phyloP scores from a whole-genome alignment of 805 yeast species.

The Candida krabiensis region DNA sequence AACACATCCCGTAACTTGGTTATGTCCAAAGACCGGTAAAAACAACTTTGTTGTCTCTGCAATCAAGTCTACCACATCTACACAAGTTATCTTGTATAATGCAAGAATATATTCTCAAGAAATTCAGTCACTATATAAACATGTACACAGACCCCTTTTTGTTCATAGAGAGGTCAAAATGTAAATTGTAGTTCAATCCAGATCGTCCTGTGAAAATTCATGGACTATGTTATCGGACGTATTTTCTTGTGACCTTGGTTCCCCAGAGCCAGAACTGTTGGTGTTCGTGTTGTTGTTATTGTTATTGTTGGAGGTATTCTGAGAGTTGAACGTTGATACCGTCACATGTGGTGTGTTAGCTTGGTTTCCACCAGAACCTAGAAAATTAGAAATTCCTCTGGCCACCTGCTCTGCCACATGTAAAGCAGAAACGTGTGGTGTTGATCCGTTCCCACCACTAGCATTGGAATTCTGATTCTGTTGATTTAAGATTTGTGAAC shows the following conservation, averaged over 20 bases:
- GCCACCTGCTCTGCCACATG: constrained; percentile 19
- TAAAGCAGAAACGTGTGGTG: constrained; percentile 1
- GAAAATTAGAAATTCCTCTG: constrained; percentile 17
- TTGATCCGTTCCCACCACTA: not conserved
- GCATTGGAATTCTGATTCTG: not conserved
- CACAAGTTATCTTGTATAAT: too few relatives aligned
- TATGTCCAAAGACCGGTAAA: too few relatives aligned
- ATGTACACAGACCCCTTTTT: too few relatives aligned
- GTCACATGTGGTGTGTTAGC: constrained; percentile 6
- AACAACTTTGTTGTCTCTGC: too few relatives aligned
- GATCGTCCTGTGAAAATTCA: constrained; percentile 6
- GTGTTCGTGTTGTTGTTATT: not conserved
- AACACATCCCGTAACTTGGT: too few relatives aligned
- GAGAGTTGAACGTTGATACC: constrained; percentile 3
- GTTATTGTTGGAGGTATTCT: constrained; percentile 1
- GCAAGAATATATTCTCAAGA: too few relatives aligned
- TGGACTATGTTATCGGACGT: too few relatives aligned
- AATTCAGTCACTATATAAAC: too few relatives aligned
- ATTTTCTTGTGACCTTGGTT: too few relatives aligned
- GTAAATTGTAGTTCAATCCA: constrained; percentile 8
- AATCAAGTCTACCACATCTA: too few relatives aligned
- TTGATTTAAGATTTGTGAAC: constrained; percentile 8
- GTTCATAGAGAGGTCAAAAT: too few relatives aligned
- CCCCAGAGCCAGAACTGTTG: too few relatives aligned
- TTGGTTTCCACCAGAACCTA: constrained; percentile 7